These are phyloP conservation scores for Vigna trinervia DNA, from an alignment of 306 rosid species.

Conservation along the genomic window DNA sequence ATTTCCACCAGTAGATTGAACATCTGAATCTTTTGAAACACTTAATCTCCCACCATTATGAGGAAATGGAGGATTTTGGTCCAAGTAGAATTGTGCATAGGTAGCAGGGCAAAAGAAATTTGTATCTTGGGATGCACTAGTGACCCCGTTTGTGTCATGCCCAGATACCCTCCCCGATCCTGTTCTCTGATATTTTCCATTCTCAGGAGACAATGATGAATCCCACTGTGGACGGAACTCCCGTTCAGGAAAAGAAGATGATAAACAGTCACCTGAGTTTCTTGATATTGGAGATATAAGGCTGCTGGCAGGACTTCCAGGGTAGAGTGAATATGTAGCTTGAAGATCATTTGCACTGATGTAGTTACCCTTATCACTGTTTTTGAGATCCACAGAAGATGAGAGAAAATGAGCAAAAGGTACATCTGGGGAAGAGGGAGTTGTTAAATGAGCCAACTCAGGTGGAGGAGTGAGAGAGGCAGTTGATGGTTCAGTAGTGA, in stretches of 20 bases:
- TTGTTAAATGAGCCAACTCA: conserved; percentile 96
- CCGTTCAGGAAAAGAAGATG: conserved; percentile 80
- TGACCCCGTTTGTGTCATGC: conserved; percentile 61
- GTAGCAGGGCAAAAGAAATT: conserved; percentile 99
- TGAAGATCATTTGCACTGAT: conserved; percentile 87
- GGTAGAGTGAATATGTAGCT: conserved; percentile 83
- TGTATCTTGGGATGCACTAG: conserved; percentile 82
- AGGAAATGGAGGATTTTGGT: conserved; percentile 95
- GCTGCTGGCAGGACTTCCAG: conserved; percentile 93
- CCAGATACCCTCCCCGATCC: conserved; percentile 79
- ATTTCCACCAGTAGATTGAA: conserved; percentile 73
- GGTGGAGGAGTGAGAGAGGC: conserved; percentile 99
- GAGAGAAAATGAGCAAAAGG: conserved; percentile 96
- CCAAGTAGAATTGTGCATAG: conserved; percentile 94
- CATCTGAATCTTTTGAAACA: conserved; percentile 96
- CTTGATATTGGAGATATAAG: conserved; percentile 83
- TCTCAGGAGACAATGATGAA: conserved; percentile 73
- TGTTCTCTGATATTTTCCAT: conserved; percentile 70
- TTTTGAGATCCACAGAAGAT: conserved; percentile 76
- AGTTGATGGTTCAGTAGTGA: conserved; percentile 98
- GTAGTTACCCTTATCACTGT: conserved; percentile 63
- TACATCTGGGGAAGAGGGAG: conserved; percentile 99
- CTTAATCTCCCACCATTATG: conserved; percentile 93
- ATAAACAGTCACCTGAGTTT: conserved; percentile 77
- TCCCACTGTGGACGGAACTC: conserved; percentile 83